These are phyloP conservation scores for Articulospora tetracladia DNA, from an alignment of 495 filamentous ascomycete genomes.

Conservation along the genomic window DNA sequence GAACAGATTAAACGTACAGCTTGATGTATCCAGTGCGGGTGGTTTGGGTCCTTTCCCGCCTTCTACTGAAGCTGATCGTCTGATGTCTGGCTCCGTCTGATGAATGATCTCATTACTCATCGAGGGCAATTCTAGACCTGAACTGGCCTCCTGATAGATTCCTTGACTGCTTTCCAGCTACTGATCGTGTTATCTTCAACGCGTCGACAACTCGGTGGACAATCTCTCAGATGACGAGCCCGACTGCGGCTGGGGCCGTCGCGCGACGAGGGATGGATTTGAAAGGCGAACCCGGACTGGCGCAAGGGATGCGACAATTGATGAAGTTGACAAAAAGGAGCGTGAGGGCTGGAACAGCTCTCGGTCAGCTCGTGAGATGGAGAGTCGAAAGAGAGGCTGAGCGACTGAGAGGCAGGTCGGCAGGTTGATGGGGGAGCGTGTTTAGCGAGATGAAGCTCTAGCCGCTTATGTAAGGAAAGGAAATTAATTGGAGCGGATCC, in stretches of 20 bases:
- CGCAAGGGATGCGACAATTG: conserved; percentile 21
- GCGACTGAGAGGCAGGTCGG: not conserved
- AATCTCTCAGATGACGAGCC: not conserved
- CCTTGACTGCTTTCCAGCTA: not conserved
- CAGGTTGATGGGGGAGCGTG: not conserved
- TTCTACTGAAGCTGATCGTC: conserved; percentile 22
- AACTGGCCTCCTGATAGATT: not conserved
- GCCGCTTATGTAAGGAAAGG: conserved; percentile 8
- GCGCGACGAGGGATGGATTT: conserved; percentile 2
- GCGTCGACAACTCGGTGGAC: conserved; percentile 5
- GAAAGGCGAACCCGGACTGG: not conserved
- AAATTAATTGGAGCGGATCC: conserved; percentile 1
- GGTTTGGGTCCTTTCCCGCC: conserved; percentile 20
- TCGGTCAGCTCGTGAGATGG: conserved; percentile 2
- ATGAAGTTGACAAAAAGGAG: conserved; percentile 9
- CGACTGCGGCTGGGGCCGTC: conserved; percentile 8
- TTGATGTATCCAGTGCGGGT: conserved; percentile 24
- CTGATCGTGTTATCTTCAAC: conserved; percentile 1
- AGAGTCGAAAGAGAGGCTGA: conserved; percentile 3
- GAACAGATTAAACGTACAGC: conserved; percentile 18
- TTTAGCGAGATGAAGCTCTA: not conserved
- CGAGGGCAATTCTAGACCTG: conserved; percentile 29
- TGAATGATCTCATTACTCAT: conserved; percentile 46
- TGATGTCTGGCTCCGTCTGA: conserved; percentile 28
- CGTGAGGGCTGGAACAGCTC: conserved; percentile 8